Base-by-base conservation (phyloP, 352 stramenopile species). In the Peronosclerospora sorghi region DNA sequence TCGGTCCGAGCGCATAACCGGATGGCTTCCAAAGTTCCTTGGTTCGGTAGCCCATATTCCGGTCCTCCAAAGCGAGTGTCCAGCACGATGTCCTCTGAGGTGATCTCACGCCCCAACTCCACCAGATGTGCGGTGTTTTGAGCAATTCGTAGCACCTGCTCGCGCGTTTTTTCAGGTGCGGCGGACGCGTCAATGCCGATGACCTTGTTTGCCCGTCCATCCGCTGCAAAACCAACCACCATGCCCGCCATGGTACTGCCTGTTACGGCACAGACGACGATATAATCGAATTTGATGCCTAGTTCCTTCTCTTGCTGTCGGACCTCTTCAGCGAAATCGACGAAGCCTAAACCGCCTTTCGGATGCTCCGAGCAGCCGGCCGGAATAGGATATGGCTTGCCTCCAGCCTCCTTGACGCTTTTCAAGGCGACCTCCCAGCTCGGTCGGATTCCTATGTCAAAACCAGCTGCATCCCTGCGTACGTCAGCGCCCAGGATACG, bases 221-320 rank as follows among this genome's bases (percentile, higher is more conserved):
- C 51, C 4, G 46, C 56, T 7, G 56, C 56, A 26, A 65, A 65
- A 12, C 56, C 56, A 10, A 65, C 56, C 15, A 65, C 56, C 56
- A 65, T 65, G n/a, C 56, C 56, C 4, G 39, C 56, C 56, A 65
- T 65, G 7, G 56, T 65, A 30, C 56, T 65, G 29, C 56, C 56
- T n/a, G 56, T 65, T 24, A 65, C 56, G 20, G 56, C 51, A 10
- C 56, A 65, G 30, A 65, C 56, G 34, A 65, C 51, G 28, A 65
- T 44, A 29, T 65, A 65, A 40, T 65, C 56, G 40, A 65, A 65
- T 32, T 58, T 58, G 23, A 65, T 62, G 23, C 56, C 56, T 9
- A 65, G 20, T 30, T 65, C 56, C 35, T 59, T 65, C 46, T 65
- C 56, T 37, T 65, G 56, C 12, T 47, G 26, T 17, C 56, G 56